A percentile compares a stretch with the other conserved stretches of the same genome.
Conservation (phyloP, 2,329 filamentous ascomycete species). For the Colletotrichum sojae region DNA sequence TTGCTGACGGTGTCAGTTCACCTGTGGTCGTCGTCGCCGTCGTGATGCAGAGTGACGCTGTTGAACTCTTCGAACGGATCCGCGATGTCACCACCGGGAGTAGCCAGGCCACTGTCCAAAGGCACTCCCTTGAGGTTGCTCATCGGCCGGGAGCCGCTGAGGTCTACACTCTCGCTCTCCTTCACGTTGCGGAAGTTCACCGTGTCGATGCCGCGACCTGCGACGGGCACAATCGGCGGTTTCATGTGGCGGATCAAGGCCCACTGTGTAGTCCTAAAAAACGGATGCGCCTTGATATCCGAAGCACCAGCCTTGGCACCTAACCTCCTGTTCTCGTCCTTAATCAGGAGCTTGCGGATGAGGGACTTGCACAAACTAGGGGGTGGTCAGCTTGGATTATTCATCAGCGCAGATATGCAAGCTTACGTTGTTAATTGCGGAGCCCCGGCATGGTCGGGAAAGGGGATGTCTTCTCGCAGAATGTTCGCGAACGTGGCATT, state of each 20-base stretch:
- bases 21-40: slow-evolving; percentile 80
- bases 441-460: slow-evolving; percentile 88
- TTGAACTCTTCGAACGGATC: slow-evolving; percentile 99
- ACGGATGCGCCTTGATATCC: slow-evolving; percentile 95
- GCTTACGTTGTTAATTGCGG: slow-evolving; percentile 90
- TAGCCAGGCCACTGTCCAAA: slow-evolving; percentile 86
- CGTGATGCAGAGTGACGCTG: slow-evolving; percentile 96
- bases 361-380: slow-evolving; percentile 92
- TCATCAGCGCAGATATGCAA: background rate
- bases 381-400: slow-evolving; percentile 28
- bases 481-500: slow-evolving; percentile 99
- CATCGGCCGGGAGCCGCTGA: slow-evolving; percentile 72
- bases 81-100: slow-evolving; percentile 81
- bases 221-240: slow-evolving; percentile 94
- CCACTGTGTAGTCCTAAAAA: slow-evolving; percentile 97
- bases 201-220: slow-evolving; percentile 91
- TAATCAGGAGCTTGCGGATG: slow-evolving; percentile 96
- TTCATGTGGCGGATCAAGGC: slow-evolving; percentile 97
- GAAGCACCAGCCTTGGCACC: slow-evolving; percentile 95
- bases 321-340: slow-evolving; percentile 93
- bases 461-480: slow-evolving; percentile 92
- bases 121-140: slow-evolving; percentile 80
- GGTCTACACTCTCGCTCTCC: slow-evolving; percentile 95
- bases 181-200: slow-evolving; percentile 99
- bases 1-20: slow-evolving; percentile 37